Evolutionary conservation across 306 rosid species (phyloP).

Genomic region (Corylus avellana): DNA sequence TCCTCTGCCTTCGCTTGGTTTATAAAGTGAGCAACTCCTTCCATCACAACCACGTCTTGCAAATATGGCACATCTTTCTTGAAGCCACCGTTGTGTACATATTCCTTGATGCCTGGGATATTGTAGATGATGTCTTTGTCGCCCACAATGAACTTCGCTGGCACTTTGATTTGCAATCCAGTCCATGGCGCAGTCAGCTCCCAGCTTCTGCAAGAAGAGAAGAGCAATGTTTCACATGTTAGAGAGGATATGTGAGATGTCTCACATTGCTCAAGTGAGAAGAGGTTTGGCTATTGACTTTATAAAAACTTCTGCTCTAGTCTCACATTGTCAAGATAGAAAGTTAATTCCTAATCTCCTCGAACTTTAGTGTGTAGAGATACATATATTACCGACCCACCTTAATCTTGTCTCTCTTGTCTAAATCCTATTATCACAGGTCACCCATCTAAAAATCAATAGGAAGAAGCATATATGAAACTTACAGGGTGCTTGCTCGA

Average conservation of each 20-base stretch:
- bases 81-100: slow-evolving; percentile 55
- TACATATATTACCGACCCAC: too few species aligned
- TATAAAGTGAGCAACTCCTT: slow-evolving; percentile 61
- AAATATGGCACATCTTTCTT: slow-evolving; percentile 55
- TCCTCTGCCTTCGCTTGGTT: slow-evolving; percentile 64
- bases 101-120: slow-evolving; percentile 59
- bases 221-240: too few species aligned
- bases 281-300: too few species aligned
- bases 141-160: slow-evolving; percentile 64
- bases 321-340: too few species aligned
- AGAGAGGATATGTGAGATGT: too few species aligned
- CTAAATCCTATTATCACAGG: too few species aligned
- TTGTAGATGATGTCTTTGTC: slow-evolving; percentile 57
- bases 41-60: slow-evolving; percentile 59
- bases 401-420: too few species aligned
- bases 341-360: too few species aligned
- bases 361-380: too few species aligned
- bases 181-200: slow-evolving; percentile 77
- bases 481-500: slow-evolving; percentile 57
- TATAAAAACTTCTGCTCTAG: too few species aligned
- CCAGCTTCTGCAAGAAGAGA: slow-evolving; percentile 58
- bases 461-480: slow-evolving; percentile 17
- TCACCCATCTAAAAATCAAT: not conserved
- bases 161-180: slow-evolving; percentile 62
- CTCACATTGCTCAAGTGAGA: too few species aligned